phyloP scores from a whole-genome alignment of 2,329 filamentous ascomycete species.

The Xylaria hypoxylon region DNA sequence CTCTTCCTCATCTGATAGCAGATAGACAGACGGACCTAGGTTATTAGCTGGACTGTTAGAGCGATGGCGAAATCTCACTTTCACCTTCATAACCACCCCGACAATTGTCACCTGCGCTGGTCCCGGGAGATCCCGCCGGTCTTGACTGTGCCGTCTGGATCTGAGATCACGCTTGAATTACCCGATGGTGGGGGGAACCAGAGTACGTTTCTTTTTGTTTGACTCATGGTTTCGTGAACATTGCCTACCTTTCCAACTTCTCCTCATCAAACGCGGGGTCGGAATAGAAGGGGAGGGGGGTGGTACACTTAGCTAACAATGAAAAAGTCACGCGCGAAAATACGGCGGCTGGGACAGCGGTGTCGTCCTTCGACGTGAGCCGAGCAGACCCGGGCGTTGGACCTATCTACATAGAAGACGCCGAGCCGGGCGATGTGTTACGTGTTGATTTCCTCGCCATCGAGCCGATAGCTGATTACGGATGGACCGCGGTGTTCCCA shows the following conservation, averaged over 20 bases:
- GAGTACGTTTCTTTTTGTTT: conserved; percentile 19
- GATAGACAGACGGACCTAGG: too few species aligned
- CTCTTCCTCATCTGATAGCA: too few species aligned
- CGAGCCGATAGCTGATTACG: conserved; percentile 56
- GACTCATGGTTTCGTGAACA: background rate
- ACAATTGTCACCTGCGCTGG: conserved; percentile 20
- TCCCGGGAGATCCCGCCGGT: conserved; percentile 22
- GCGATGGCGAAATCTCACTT: conserved; percentile 18
- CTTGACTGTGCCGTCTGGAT: conserved; percentile 57
- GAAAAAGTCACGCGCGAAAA: conserved; percentile 56
- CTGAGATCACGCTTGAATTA: conserved; percentile 61
- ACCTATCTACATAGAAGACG: conserved; percentile 61
- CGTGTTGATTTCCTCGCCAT: conserved; percentile 62
- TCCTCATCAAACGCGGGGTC: background rate
- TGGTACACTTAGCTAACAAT: conserved; percentile 1
- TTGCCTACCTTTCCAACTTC: too few species aligned
- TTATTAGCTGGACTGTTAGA: background rate
- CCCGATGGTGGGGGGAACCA: conserved; percentile 64
- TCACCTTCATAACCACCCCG: conserved; percentile 19
- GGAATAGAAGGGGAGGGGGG: too few species aligned
- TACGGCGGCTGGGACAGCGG: conserved; percentile 45
- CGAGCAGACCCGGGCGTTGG: conserved; percentile 63
- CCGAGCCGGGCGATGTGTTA: conserved; percentile 63
- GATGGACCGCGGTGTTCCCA: conserved; percentile 65
- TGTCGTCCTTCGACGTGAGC: conserved; percentile 56